Evolutionary conservation across 805 yeast species (phyloP).

Genomic region (Yamadazyma sp.): DNA sequence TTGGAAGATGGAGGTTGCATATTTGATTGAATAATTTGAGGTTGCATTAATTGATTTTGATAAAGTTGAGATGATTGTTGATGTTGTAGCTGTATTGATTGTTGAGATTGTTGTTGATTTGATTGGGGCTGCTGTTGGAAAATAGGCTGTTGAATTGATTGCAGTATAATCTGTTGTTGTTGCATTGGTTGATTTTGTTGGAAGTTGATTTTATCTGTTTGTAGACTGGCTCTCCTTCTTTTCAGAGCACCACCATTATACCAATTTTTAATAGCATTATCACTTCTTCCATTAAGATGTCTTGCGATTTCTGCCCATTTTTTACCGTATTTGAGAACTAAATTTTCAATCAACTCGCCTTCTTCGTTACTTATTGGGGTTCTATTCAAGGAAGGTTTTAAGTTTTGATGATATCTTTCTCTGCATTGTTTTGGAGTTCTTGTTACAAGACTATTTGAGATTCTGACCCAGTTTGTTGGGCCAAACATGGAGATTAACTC

Average conservation of each 20-base stretch:
- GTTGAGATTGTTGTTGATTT: not conserved
- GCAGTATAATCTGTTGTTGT: not conserved
- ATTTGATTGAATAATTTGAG: not conserved
- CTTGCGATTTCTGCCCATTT: conserved; percentile 94
- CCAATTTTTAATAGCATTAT: conserved; percentile 91
- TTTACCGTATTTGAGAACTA: conserved; percentile 78
- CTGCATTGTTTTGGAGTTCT: conserved; percentile 91
- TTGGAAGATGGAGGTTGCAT: not conserved
- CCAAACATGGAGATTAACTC: conserved; percentile 69
- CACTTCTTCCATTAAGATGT: conserved; percentile 83
- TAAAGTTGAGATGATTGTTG: not conserved
- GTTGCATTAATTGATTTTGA: not conserved
- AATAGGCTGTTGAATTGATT: not conserved
- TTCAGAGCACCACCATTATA: conserved; percentile 94
- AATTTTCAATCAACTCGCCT: conserved; percentile 74
- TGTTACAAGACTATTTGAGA: conserved; percentile 67
- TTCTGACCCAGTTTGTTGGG: conserved; percentile 86
- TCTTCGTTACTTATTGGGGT: conserved; percentile 83
- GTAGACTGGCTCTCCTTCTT: conserved; percentile 50
- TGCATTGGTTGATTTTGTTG: not conserved
- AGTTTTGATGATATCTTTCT: conserved; percentile 87
- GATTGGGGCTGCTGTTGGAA: not conserved
- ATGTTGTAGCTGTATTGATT: not conserved
- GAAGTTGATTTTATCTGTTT: conserved; percentile 2
- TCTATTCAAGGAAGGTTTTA: conserved; percentile 79